phyloP scores from a whole-genome alignment of 495 filamentous ascomycete genomes.

The Hypoxylon trugodes region DNA sequence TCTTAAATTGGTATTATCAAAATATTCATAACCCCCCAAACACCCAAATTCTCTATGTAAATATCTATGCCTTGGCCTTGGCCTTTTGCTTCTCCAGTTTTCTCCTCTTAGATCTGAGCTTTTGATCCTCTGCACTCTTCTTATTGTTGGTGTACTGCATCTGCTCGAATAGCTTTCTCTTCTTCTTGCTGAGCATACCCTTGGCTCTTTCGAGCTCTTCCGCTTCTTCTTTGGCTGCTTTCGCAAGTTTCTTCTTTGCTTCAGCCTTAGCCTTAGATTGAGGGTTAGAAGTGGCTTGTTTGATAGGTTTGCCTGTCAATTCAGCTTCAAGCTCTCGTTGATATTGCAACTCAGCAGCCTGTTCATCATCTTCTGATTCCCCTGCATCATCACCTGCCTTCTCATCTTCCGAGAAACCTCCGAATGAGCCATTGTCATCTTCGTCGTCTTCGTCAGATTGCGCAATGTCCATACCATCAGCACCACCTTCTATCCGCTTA shows the following conservation, averaged over 20 bases:
- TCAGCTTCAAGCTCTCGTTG: constrained; percentile 95
- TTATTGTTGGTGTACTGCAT: constrained; percentile 90
- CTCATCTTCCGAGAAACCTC: constrained; percentile 55
- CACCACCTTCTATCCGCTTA: constrained; percentile 53
- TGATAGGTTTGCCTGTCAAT: constrained; percentile 63
- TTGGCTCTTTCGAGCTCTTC: constrained; percentile 86
- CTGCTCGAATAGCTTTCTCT: constrained; percentile 88
- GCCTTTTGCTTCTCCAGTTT: constrained; percentile 77
- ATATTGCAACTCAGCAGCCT: constrained; percentile 60
- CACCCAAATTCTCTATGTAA: constrained; percentile 12
- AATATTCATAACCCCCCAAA: constrained; percentile 1
- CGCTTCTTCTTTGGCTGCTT: constrained; percentile 75
- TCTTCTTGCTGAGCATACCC: constrained; percentile 93
- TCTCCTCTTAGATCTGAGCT: constrained; percentile 83
- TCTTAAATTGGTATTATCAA: constrained; percentile 40
- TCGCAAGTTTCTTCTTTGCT: constrained; percentile 71
- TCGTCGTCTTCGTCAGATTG: constrained; percentile 50
- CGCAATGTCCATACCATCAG: constrained; percentile 56
- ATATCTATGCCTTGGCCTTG: constrained; percentile 42
- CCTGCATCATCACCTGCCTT: constrained; percentile 52
- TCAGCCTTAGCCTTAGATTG: constrained; percentile 69
- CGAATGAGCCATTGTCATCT: constrained; percentile 50
- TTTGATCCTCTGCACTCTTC: constrained; percentile 77
- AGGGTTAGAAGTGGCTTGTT: constrained; percentile 53
- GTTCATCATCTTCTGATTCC: constrained; percentile 58